Evolutionary conservation across 768 basidiomycete species (phyloP).

Genomic region (Mrakia hoshinonis): DNA sequence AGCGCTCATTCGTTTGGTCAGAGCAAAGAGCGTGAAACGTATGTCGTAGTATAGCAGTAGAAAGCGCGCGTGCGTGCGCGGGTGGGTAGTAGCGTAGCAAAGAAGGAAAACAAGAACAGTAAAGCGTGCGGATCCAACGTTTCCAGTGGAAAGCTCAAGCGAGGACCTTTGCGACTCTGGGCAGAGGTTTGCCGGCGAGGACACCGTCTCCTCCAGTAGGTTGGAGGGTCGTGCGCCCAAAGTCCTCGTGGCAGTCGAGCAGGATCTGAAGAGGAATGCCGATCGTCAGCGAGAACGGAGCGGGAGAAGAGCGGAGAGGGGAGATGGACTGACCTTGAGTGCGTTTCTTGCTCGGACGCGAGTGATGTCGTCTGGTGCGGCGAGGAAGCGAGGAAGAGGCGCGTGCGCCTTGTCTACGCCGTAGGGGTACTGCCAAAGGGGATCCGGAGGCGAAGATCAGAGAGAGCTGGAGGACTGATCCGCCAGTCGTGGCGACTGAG

Average conservation of each 20-base stretch:
- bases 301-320: not conserved
- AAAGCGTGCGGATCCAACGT: too few species aligned
- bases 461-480: not conserved
- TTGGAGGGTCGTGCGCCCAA: conserved; percentile 16
- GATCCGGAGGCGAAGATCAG: conserved; percentile 17
- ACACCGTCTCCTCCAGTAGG: conserved; percentile 18
- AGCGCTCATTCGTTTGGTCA: too few species aligned
- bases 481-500: not conserved
- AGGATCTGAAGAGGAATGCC: not conserved
- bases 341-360: conserved; percentile 88
- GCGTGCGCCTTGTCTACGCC: conserved; percentile 53
- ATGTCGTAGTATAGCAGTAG: too few species aligned
- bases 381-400: conserved; percentile 39
- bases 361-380: conserved; percentile 67
- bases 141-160: too few species aligned
- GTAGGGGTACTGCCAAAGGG: conserved; percentile 56
- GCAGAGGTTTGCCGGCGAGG: conserved; percentile 16
- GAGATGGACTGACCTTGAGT: conserved; percentile 58
- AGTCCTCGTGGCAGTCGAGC: conserved; percentile 25
- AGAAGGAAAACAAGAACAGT: too few species aligned
- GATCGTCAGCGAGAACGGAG: not conserved
- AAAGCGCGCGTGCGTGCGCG: too few species aligned
- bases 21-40: too few species aligned
- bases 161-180: not conserved
- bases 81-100: too few species aligned